Base-by-base conservation (phyloP, 2,329 filamentous ascomycete genomes). In the Graphilbum fragrans region DNA sequence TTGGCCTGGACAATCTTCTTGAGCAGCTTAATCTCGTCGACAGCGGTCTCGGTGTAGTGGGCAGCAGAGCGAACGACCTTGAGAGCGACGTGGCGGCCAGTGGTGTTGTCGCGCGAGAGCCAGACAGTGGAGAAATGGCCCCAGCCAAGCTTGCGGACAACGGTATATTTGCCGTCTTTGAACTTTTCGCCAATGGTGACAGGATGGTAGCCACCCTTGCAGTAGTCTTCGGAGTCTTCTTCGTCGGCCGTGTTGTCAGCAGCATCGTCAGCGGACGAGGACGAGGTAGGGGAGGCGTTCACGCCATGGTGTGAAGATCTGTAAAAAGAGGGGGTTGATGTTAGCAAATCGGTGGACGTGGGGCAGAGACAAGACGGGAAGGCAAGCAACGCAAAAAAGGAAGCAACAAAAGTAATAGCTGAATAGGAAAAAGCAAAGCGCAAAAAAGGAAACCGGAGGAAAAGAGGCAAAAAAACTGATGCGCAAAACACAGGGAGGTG, bases 121-220 rank as follows among this genome's bases (percentile, higher is more conserved):
- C 78, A 96, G 52, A 96, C 90, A 27, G 90, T 98, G n/a, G 90
- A 95, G 66, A 96, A 98, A 58, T 96, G 90, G 48, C 92, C 92
- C 90, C 90, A 96, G 52, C 90, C 90, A 41, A 96, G 73, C 69
- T 96, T 96, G 65, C 88, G 83, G 61, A 96, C 84, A 44, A 96
- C 80, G 16, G 88, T 92, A 65, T 98, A 98, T 66, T 86, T 90
- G 52, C 86, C 88, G 60, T 96, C 86, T 61, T 96, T 96, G 74
- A 95, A 96, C 57, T 87, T 83, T 66, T 98, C 92, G 54, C 92
- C 92, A 46, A 96, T 82, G 54, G 79, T 74, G 38, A 98, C 92
- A 3, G 92, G 92, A 58, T 98, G 92, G 63, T 96, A 98, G 46
- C 92, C 92, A 55, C 92, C 92, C 66, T 96, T 96, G 75, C 90